Base-by-base conservation (phyloP, 495 filamentous ascomycete species). In the Lophium mytilinum region DNA sequence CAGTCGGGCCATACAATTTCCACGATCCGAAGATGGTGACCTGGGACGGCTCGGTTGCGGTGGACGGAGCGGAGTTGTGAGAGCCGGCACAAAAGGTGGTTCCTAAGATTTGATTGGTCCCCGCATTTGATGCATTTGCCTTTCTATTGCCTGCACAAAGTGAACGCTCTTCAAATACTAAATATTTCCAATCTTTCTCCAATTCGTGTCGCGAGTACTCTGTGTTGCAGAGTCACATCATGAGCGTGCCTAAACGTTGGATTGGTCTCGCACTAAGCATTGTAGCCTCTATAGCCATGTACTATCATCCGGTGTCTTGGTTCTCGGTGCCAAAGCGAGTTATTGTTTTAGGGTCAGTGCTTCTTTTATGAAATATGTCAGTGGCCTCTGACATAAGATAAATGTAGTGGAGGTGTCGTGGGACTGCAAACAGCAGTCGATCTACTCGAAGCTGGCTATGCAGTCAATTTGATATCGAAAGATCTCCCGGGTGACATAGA, bases 391-490 rank as follows among this genome's bases (percentile, higher is more conserved):
- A 30, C 24, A 30, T 6, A 2, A 30, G 2, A 30, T 17, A 41
- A 41, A 3, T 41, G 39, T 19, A 59, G 56, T 10, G 56, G 49
- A 7, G 56, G 56, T 10, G 56, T 59, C 1, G 47, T 59, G 12
- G 56, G 56, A 24, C 50, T 59, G 9, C 56, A 59, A 35, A 59
- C 51, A 10, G 56, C 56, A 17, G 40, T 53, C 35, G 45, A 50
- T 43, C 50, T 59, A 0, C 56, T 59, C 7, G 50, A 53, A 18
- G 56, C 40, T 49, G 56, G 56, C 10, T 50, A 53, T 37, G 37
- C 41, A 15, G 56, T 59, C 4, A 59, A 39, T 15, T 35, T 59
- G 9, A 15, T 59, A 15, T 41, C 56, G n/a, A 50, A 53, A 34
- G 24, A 59, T 40, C 47, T 52, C 14, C 56, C 56, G 8, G 56